Evolutionary conservation across 2,329 filamentous ascomycete species (phyloP), one percentile per base, ranked within the genome.

Genomic region (Hypomyces rosellus): DNA sequence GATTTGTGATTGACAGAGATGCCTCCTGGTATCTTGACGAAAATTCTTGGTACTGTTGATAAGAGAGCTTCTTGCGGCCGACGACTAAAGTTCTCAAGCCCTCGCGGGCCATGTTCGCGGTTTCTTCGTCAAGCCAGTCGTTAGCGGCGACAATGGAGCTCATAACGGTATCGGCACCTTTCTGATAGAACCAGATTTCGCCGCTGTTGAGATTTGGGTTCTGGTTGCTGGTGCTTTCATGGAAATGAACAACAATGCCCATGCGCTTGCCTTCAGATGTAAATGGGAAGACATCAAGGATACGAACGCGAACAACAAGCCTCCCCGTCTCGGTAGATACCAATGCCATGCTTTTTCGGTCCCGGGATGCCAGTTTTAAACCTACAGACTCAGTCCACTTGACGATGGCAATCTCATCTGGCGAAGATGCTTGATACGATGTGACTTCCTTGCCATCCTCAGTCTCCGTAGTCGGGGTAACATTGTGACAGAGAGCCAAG

Each of bases 51-150:
- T 96, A 97, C 59, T 91, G 86, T 58, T 86, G 79, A 5, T 74
- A 60, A 0, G 89, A 92, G 5, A 99, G 75, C 59, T 83, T 85
- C 67, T 93, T 96, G 43, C 95, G 82, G n/a, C 93, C 95, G 22
- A 99, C 87, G 5, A 99, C 93, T 5, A 99, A 77, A 1, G 93
- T 99, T 51, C 93, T 85, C 45, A 99, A 74, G 37, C 93, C 93
- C 74, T 99, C 95, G 44, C 93, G 84, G 5, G 95, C 95, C 95
- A 99, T 99, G 66, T 99, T 99, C n/a, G 89, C 89, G 0, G 93
- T 97, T 68, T 99, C 93, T 67, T 99, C 93, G 59, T 99, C 93
- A 0, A 99, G 82, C 95, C 93, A 99, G 71, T 99, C 93, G 63
- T 97, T 99, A 15, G 91, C 83, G 7, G 87, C 89, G 34, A 99